Evolutionary conservation across 148 eudicot genomes (phyloP).

Genomic region (Agrostemma githago): DNA sequence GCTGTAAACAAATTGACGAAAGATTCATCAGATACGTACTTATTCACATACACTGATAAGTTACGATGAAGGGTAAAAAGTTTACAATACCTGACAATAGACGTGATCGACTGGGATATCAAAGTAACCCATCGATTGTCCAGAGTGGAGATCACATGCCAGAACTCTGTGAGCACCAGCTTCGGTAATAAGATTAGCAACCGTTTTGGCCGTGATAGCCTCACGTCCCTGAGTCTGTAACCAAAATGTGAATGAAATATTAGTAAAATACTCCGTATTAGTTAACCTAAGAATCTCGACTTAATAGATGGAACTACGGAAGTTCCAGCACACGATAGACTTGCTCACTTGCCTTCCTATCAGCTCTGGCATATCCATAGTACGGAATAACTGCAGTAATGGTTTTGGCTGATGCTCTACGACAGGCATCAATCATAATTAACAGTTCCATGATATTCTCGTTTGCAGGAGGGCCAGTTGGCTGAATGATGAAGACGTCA

Average conservation of each 20-base stretch:
- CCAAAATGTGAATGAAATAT: not conserved
- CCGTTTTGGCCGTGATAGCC: constrained; percentile 85
- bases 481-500: constrained; percentile 86
- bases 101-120: constrained; percentile 96
- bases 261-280: not conserved
- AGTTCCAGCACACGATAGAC: not conserved
- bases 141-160: constrained; percentile 93
- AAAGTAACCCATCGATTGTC: constrained; percentile 95
- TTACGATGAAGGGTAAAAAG: not conserved
- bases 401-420: constrained; percentile 94
- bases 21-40: not conserved
- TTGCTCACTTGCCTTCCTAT: constrained; percentile 60
- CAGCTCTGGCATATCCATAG: constrained; percentile 98
- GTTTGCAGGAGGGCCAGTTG: constrained; percentile 89
- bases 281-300: not conserved
- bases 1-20: constrained; percentile 33
- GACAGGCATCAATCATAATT: constrained; percentile 92
- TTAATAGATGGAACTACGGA: not conserved
- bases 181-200: constrained; percentile 77
- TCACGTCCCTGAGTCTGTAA: constrained; percentile 91
- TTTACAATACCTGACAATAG: constrained; percentile 60
- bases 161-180: constrained; percentile 93
- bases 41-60: not conserved
- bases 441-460: constrained; percentile 96
- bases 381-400: constrained; percentile 96